Conservation (phyloP, 208 protist species). For the Blastocrithidia nonstop region DNA sequence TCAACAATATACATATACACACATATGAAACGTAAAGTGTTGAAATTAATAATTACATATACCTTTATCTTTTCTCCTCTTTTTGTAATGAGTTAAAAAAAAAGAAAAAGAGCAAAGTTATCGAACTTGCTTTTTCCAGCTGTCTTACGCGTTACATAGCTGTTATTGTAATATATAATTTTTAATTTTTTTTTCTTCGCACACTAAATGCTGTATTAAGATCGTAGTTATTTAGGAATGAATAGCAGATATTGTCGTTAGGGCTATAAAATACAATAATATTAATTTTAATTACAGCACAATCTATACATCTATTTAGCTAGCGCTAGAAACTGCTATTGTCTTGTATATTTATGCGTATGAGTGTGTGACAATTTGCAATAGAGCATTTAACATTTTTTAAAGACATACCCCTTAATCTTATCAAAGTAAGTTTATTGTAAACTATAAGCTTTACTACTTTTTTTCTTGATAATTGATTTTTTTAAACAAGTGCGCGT, state of each 20-base stretch:
- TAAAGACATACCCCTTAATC: no score
- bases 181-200: conserved; percentile 1
- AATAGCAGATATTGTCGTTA: no score
- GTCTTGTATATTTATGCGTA: no score
- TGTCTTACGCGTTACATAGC: background rate
- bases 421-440: no score
- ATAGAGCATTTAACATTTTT: no score
- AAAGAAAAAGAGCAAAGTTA: conserved; percentile 1
- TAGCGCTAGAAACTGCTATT: no score
- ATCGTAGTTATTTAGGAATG: no score
- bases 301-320: no score
- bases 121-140: background rate
- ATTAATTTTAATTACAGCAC: no score
- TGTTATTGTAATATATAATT: conserved; percentile 1
- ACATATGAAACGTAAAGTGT: conserved; percentile 1
- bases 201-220: conserved; percentile 1
- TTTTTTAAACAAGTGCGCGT: conserved; percentile 1
- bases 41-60: conserved; percentile 3
- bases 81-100: conserved; percentile 4
- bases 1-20: conserved; percentile 1
- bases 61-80: conserved; percentile 4
- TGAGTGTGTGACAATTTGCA: no score
- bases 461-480: conserved; percentile 2
- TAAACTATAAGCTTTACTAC: background rate
- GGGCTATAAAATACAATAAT: no score